phyloP scores from a whole-genome alignment of 495 filamentous ascomycete genomes.

The Echria macrotheca region DNA sequence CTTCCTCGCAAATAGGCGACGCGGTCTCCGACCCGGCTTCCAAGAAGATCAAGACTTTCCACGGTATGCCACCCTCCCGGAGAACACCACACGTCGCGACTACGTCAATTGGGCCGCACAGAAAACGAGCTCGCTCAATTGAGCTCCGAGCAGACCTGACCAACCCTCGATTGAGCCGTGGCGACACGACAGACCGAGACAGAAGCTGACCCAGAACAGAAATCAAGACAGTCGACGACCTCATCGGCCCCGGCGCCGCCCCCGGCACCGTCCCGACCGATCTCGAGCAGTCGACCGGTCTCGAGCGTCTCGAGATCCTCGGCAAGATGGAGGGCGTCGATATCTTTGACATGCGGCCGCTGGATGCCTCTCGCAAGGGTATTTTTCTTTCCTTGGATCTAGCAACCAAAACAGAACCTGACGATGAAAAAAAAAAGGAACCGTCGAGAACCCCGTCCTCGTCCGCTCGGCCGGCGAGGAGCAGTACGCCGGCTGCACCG shows the following conservation, averaged over 20 bases:
- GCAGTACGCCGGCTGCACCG: constrained; percentile 96
- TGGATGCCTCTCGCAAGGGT: constrained; percentile 72
- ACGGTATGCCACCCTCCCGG: constrained; percentile 22
- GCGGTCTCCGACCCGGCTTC: constrained; percentile 9
- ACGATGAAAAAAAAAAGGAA: constrained; percentile 54
- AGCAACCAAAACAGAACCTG: too few relatives aligned
- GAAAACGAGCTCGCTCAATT: not conserved
- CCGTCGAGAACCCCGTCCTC: constrained; percentile 80
- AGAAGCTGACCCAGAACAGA: too few relatives aligned
- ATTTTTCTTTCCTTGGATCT: too few relatives aligned
- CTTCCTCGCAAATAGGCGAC: constrained; percentile 14
- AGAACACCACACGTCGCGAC: constrained; percentile 1
- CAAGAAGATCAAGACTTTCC: constrained; percentile 29
- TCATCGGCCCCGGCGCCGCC: constrained; percentile 73
- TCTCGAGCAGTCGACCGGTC: constrained; percentile 87
- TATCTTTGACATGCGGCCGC: constrained; percentile 95
- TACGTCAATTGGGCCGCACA: constrained; percentile 8
- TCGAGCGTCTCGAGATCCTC: constrained; percentile 96
- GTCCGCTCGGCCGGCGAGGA: constrained; percentile 89
- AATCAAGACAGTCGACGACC: constrained; percentile 73
- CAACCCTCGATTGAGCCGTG: too few relatives aligned
- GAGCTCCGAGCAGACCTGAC: constrained; percentile 11
- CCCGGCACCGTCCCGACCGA: constrained; percentile 87
- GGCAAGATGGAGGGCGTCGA: constrained; percentile 99
- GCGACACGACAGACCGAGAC: too few relatives aligned